phyloP scores from a whole-genome alignment of 371 early-diverging fungal species.

The Lichtheimia hyalospora region DNA sequence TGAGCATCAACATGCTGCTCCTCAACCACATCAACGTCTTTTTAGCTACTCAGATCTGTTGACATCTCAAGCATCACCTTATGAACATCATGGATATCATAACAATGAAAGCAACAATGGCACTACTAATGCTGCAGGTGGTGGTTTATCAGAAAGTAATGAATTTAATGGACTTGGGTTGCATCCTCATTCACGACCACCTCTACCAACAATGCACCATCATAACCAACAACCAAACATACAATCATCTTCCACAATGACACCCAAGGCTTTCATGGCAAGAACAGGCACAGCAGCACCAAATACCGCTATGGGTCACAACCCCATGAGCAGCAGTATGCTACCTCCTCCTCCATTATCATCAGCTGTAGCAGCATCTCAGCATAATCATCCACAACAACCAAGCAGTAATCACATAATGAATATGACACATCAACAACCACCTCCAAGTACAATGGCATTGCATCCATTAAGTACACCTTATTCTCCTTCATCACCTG shows the following conservation, averaged over 20 bases:
- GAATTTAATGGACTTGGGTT: too few relatives aligned
- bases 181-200: too few relatives aligned
- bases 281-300: too few relatives aligned
- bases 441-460: too few relatives aligned
- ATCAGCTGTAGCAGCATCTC: background rate
- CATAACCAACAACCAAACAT: background rate
- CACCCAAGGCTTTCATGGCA: too few relatives aligned
- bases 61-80: background rate
- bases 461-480: background rate
- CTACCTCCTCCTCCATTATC: background rate
- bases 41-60: slow-evolving; percentile 5
- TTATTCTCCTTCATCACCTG: slow-evolving; percentile 6
- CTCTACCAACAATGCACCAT: background rate
- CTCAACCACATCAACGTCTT: background rate
- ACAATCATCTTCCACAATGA: too few relatives aligned
- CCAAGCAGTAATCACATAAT: too few relatives aligned
- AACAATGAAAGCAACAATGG: background rate
- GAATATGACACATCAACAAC: too few relatives aligned
- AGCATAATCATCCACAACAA: too few relatives aligned
- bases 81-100: background rate
- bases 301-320: background rate
- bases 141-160: too few relatives aligned
- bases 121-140: background rate
- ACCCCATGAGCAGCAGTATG: background rate
- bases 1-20: background rate